These are phyloP conservation scores for Fabrea salina DNA, from an alignment of 169 alveolate genomes.

Conservation along the genomic window DNA sequence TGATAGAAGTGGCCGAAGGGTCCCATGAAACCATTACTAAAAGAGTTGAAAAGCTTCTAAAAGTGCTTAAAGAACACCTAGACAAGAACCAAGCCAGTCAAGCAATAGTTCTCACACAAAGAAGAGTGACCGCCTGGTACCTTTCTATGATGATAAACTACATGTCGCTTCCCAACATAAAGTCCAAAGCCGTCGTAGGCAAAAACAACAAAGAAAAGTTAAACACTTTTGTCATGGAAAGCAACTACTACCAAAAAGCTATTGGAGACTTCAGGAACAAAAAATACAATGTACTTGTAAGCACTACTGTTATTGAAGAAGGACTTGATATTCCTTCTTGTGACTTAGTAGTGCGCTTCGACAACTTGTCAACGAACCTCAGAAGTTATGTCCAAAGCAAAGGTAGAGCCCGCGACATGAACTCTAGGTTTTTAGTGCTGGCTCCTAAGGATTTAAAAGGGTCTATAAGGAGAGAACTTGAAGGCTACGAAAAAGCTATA, in stretches of 20 bases:
- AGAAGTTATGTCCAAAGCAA: conserved; percentile 7
- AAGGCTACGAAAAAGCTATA: conserved; percentile 17
- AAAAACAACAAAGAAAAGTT: background rate
- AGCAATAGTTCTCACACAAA: background rate
- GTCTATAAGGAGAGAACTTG: background rate
- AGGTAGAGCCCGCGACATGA: conserved; percentile 19
- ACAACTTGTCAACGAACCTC: background rate
- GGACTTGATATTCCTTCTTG: conserved; percentile 43
- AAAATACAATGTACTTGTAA: conserved; percentile 16
- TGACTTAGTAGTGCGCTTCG: conserved; percentile 28
- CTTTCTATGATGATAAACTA: background rate
- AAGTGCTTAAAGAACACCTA: background rate
- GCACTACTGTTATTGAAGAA: conserved; percentile 40
- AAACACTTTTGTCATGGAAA: background rate
- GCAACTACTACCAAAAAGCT: background rate
- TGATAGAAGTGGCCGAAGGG: too few species aligned
- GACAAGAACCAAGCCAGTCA: background rate
- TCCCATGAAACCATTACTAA: background rate
- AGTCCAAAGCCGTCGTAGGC: background rate
- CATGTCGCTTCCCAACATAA: background rate
- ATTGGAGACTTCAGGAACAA: conserved; percentile 15
- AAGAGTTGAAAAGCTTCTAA: background rate
- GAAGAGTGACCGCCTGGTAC: background rate
- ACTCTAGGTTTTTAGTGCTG: background rate
- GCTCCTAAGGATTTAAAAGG: background rate